Evolutionary conservation across 192 early-diverging fungal genomes (phyloP).

Genomic region (Umbelopsis isabellina): DNA sequence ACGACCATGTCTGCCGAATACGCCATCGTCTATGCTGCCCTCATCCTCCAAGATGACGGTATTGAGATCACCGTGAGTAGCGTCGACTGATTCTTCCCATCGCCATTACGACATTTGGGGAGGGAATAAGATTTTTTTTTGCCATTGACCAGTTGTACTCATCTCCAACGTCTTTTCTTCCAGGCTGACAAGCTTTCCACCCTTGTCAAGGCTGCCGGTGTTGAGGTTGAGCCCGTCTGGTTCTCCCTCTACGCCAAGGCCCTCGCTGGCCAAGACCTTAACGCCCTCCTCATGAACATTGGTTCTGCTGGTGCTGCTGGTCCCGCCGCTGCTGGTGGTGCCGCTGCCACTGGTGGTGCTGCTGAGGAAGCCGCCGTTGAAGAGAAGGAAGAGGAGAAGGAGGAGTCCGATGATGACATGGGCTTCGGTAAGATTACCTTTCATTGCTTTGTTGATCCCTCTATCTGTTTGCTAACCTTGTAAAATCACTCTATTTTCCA

Average conservation of each 20-base stretch:
- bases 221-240: conserved; percentile 94
- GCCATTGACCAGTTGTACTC: neutral
- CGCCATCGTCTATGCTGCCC: conserved; percentile 79
- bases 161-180: neutral
- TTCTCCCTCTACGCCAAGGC: conserved; percentile 98
- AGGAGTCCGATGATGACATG: conserved; percentile 85
- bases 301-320: conserved; percentile 67
- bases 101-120: neutral
- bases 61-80: conserved; percentile 91
- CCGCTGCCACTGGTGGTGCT: conserved; percentile 47
- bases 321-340: conserved; percentile 41
- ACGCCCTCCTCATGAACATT: conserved; percentile 88
- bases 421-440: conserved; percentile 65
- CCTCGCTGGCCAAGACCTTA: conserved; percentile 90
- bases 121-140: neutral
- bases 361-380: conserved; percentile 44
- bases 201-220: conserved; percentile 89
- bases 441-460: conserved; percentile 15
- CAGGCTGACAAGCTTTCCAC: conserved; percentile 93
- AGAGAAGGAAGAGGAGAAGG: conserved; percentile 66
- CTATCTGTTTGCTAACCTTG: neutral
- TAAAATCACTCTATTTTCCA: conserved; percentile 13
- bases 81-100: neutral
- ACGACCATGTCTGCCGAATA: conserved; percentile 47
- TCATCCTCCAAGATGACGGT: conserved; percentile 98